Evolutionary conservation across 257 asterid species (phyloP).

Genomic region (Solanum sejunctum): DNA sequence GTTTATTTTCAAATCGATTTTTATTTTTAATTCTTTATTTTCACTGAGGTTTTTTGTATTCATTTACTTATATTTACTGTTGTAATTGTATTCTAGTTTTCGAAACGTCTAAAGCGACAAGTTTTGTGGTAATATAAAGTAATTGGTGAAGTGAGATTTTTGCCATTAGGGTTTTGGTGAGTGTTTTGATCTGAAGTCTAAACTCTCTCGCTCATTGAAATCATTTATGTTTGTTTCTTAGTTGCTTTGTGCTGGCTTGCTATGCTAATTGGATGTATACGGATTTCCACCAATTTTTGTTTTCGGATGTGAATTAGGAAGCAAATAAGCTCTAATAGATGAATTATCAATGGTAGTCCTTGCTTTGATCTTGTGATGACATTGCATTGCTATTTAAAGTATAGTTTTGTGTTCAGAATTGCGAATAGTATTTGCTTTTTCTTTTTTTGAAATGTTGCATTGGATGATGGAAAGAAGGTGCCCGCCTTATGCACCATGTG

Average conservation of each 20-base stretch:
- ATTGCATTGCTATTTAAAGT: background rate
- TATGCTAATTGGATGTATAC: background rate
- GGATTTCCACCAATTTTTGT: background rate
- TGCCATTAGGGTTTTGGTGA: slow-evolving; percentile 9
- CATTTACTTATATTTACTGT: background rate
- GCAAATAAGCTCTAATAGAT: background rate
- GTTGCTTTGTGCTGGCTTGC: background rate
- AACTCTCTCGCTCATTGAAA: background rate
- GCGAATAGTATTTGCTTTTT: background rate
- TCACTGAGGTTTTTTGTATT: background rate
- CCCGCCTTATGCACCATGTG: background rate
- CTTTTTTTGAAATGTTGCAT: background rate
- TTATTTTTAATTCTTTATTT: background rate
- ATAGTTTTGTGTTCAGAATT: background rate
- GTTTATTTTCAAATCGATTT: background rate
- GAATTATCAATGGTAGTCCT: background rate
- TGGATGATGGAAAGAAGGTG: background rate
- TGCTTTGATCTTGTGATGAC: background rate
- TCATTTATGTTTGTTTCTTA: background rate
- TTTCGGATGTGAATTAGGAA: background rate
- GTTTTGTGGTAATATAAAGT: background rate
- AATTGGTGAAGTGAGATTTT: background rate
- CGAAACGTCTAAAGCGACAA: background rate
- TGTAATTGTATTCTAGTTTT: background rate
- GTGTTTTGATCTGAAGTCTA: background rate